Base-by-base conservation (phyloP, 441 rosid genomes). In the Corymbia citriodora region DNA sequence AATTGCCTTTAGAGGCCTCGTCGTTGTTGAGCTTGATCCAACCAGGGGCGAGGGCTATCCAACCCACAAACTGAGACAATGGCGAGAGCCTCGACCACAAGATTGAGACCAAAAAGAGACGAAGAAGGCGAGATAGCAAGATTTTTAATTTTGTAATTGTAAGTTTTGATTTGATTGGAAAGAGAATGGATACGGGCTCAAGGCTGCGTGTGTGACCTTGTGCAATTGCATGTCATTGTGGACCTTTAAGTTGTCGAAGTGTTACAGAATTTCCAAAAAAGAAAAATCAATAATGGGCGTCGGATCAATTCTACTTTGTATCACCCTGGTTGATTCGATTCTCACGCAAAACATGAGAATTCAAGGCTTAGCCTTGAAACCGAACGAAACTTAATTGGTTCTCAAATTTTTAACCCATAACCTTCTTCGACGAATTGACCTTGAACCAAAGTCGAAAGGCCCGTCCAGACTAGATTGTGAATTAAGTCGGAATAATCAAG, bases 11-110 rank as follows among this genome's bases (percentile, higher is more conserved):
- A 54, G 21, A 54, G 55, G 55, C 55, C 55, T 54, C 21, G 8
- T 54, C 55, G 19, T 5, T 54, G 19, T 54, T 16, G 21, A 54
- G 55, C 55, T 54, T 54, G 55, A 54, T 54, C 55, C 55, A 54
- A 54, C 55, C 6, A 16, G 18, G 19, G 55, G 55, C 18, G 15
- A 2, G 55, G 55, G 55, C 55, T 15, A 54, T 54, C 21, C 55
- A 54, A 54, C 55, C 19, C 19, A 54, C 55, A 52, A 11, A 13
- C 9, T 1, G 0, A 57, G 63, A 57, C 63, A 57, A 57, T 1
- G 23, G 2, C 29, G 2, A 63, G 33, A 63, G 33, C 70, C 70
- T 1, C 3, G 0, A 12, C 4, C 33, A 8, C n/a, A 15, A 63
- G 70, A 13, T 29, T 3, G 0, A 27, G 79, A 31, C 74, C 21